Conservation (phyloP, 1,284 basidiomycete genomes). For the Afroboletus lepidellus region DNA sequence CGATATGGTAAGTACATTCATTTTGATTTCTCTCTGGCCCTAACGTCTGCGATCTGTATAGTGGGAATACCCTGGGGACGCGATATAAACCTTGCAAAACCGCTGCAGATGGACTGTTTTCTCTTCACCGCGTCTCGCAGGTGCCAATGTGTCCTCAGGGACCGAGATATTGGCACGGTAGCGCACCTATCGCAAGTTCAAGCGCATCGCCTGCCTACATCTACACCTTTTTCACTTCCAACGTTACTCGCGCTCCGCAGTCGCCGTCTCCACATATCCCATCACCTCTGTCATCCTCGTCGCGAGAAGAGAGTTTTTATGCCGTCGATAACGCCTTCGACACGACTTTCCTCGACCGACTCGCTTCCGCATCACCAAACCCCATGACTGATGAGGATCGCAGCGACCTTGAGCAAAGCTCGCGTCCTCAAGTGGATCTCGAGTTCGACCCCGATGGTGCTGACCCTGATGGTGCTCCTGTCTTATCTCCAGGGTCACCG, state of each 20-base stretch:
- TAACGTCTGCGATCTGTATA: constrained; percentile 23
- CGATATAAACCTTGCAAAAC: constrained; percentile 58
- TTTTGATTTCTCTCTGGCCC: constrained; percentile 5
- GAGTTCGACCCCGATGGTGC: constrained; percentile 33
- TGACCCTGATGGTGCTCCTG: constrained; percentile 30
- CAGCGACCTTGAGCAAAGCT: constrained; percentile 15
- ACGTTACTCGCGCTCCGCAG: constrained; percentile 38
- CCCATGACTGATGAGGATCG: constrained; percentile 36
- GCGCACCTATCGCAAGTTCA: constrained; percentile 18
- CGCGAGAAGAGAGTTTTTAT: constrained; percentile 23
- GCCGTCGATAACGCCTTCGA: constrained; percentile 23
- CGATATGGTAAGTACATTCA: constrained; percentile 49
- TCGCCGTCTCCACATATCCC: constrained; percentile 22
- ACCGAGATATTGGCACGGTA: constrained; percentile 44
- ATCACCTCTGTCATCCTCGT: not conserved
- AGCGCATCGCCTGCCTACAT: constrained; percentile 33
- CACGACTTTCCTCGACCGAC: constrained; percentile 32
- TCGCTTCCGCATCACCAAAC: constrained; percentile 34
- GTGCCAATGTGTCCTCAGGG: constrained; percentile 41
- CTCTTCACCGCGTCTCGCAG: constrained; percentile 27
- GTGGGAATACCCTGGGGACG: constrained; percentile 63
- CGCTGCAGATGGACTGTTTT: constrained; percentile 50
- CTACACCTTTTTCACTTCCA: constrained; percentile 48
- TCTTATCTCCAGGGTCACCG: constrained; percentile 31
- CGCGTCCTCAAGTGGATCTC: constrained; percentile 18